Evolutionary conservation across 306 rosid species (phyloP), one percentile per base, ranked within the genome.

Genomic region (Gastrolobium bilobum): DNA sequence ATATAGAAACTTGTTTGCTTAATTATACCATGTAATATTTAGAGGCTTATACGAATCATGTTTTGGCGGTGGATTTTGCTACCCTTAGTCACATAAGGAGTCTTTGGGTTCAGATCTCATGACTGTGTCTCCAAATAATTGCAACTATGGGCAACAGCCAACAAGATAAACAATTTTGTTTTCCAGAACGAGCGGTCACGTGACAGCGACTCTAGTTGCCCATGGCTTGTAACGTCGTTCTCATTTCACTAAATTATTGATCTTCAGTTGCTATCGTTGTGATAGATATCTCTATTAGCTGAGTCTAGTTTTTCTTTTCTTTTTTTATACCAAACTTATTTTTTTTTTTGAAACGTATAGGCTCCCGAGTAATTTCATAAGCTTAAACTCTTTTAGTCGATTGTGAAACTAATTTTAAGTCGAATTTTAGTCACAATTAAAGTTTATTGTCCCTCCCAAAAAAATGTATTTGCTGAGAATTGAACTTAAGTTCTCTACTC

Each of bases 231-330:
- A 39, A 63, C 14, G 68, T 62, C 68, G 47, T 38, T 14, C 48
- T 62, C 68, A 38, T 37, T 37, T 62, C 30, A n/a, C 7, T 38
- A 50, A 63, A 63, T 63, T 39, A 39, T 62, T 63, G 34, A 63
- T 63, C 33, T 14, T 63, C 6, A 8, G 34, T 38, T 63, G 33
- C 69, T n/a, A 39, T 63, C 33, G 7, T 7, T 37, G 8, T 44
- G 33, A 38, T 63, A 44, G 15, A 63, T 6, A 7, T 29, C 63
- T 57, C 63, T 2, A 57, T 57, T 31, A 7, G 39, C 30, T 30
- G 63, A 57, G 63, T 30, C 63, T 30, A 2, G 37, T 57, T n/a
- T n/a, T n/a, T n/a, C n/a, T n/a, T n/a, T n/a, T n/a, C n/a, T n/a
- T n/a, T n/a, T n/a, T n/a, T n/a, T n/a, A n/a, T n/a, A n/a, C n/a